Conservation (phyloP, 2,329 filamentous ascomycete genomes). For the Coniella lustricola region DNA sequence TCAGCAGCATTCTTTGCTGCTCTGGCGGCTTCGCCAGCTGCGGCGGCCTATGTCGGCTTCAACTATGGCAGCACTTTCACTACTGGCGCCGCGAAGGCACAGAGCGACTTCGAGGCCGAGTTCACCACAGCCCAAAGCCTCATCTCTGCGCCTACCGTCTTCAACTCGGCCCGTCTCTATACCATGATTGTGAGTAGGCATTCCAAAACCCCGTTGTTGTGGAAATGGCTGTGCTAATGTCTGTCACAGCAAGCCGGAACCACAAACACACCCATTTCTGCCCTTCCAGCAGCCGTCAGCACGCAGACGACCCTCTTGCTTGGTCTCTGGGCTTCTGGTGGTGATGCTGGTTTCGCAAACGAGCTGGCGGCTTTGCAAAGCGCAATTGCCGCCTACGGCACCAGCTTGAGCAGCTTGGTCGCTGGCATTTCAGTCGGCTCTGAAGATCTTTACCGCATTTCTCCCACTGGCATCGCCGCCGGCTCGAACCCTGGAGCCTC, state of each 20-base stretch:
- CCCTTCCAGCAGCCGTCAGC: constrained; percentile 76
- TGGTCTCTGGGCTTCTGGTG: constrained; percentile 75
- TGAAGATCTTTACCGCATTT: constrained; percentile 80
- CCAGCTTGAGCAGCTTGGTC: constrained; percentile 56
- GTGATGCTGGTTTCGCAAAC: constrained; percentile 54
- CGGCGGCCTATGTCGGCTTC: constrained; percentile 54
- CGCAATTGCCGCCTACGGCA: constrained; percentile 64
- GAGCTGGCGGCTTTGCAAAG: constrained; percentile 66
- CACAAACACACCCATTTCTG: constrained; percentile 56
- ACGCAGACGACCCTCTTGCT: constrained; percentile 74
- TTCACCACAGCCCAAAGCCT: constrained; percentile 61
- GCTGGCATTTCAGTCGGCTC: constrained; percentile 80
- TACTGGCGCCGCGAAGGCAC: constrained; percentile 51
- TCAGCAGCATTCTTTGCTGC: constrained; percentile 7
- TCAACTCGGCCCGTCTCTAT: constrained; percentile 65
- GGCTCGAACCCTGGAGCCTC: constrained; percentile 55
- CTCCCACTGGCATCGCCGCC: constrained; percentile 58
- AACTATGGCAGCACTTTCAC: constrained; percentile 63
- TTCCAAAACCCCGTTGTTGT: not conserved
- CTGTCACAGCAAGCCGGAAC: constrained; percentile 53
- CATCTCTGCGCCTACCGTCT: constrained; percentile 52
- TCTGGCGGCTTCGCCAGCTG: constrained; percentile 8
- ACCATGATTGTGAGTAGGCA: constrained; percentile 48
- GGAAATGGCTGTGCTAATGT: constrained; percentile 2
- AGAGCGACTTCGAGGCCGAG: constrained; percentile 62